phyloP scores from a whole-genome alignment of 352 stramenopile species.

The Phytophthora europaea region DNA sequence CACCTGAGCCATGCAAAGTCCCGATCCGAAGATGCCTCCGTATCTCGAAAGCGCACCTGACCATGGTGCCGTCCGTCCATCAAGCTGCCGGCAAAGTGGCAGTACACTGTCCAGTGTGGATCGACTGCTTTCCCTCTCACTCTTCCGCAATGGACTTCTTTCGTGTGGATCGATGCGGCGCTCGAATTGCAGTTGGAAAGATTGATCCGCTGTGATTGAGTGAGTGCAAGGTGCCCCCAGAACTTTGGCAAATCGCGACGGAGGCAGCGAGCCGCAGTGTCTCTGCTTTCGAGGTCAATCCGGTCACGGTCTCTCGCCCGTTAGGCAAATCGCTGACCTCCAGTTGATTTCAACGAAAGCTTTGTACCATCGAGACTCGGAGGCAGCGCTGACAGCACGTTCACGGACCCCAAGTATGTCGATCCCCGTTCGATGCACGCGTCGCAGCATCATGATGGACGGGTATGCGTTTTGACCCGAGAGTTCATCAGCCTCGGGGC shows the following conservation, averaged over 20 bases:
- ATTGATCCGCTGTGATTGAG: not conserved
- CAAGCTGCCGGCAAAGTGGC: not conserved
- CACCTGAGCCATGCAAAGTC: conserved; percentile 21
- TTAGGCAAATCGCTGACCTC: not conserved
- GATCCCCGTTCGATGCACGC: conserved; percentile 9
- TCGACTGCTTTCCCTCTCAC: too few species aligned
- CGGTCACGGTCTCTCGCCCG: not conserved
- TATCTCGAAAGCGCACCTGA: conserved; percentile 25
- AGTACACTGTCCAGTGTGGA: too few species aligned
- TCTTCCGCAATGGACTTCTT: not conserved
- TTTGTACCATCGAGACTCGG: conserved; percentile 18
- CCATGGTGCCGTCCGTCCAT: not conserved
- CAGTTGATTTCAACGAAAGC: conserved; percentile 14
- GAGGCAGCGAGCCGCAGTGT: conserved; percentile 18
- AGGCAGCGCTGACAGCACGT: conserved; percentile 9
- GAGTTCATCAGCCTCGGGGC: not conserved
- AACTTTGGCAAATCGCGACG: conserved; percentile 30
- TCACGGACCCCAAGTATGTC: conserved; percentile 3
- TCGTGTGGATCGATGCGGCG: conserved; percentile 10
- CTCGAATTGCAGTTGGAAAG: conserved; percentile 6
- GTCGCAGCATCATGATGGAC: conserved; percentile 7
- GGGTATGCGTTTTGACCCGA: conserved; percentile 27
- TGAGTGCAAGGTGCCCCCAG: not conserved
- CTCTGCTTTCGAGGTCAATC: conserved; percentile 26
- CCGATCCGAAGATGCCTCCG: conserved; percentile 35